These are phyloP conservation scores for Xylaria nigripes DNA, from an alignment of 495 filamentous ascomycete species.

Conservation along the genomic window DNA sequence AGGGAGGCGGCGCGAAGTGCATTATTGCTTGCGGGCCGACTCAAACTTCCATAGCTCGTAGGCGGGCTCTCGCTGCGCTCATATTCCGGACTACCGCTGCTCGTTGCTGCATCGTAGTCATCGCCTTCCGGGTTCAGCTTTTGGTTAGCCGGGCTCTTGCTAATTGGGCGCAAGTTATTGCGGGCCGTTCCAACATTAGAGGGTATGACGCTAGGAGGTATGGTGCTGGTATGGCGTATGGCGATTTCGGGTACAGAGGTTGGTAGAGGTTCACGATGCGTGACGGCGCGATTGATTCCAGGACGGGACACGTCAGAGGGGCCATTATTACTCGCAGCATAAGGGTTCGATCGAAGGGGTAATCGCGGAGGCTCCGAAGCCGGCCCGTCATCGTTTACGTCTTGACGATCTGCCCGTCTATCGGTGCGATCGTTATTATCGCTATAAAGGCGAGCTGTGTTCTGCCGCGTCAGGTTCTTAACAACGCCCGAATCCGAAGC, in stretches of 20 bases:
- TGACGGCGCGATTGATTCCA: constrained; percentile 35
- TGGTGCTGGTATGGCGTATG: constrained; percentile 23
- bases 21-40: constrained; percentile 43
- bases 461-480: constrained; percentile 34
- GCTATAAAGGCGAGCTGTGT: constrained; percentile 37
- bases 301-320: constrained; percentile 38
- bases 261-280: constrained; percentile 20
- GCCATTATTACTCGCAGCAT: constrained; percentile 36
- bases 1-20: constrained; percentile 29
- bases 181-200: constrained; percentile 32
- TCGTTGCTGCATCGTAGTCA: constrained; percentile 51
- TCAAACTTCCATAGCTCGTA: constrained; percentile 52
- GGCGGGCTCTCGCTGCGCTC: constrained; percentile 53
- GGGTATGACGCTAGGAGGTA: constrained; percentile 22
- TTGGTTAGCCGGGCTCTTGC: constrained; percentile 44
- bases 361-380: constrained; percentile 43
- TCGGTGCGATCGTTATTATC: constrained; percentile 34
- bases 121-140: constrained; percentile 51
- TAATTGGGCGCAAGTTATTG: constrained; percentile 35
- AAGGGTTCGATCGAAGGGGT: constrained; percentile 49
- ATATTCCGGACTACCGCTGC: constrained; percentile 52
- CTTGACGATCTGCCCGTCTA: constrained; percentile 24
- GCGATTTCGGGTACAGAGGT: constrained; percentile 24
- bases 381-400: constrained; percentile 28
- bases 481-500: constrained; percentile 12